Evolutionary conservation across 495 filamentous ascomycete genomes (phyloP).

Genomic region (Delitschia confertaspora): DNA sequence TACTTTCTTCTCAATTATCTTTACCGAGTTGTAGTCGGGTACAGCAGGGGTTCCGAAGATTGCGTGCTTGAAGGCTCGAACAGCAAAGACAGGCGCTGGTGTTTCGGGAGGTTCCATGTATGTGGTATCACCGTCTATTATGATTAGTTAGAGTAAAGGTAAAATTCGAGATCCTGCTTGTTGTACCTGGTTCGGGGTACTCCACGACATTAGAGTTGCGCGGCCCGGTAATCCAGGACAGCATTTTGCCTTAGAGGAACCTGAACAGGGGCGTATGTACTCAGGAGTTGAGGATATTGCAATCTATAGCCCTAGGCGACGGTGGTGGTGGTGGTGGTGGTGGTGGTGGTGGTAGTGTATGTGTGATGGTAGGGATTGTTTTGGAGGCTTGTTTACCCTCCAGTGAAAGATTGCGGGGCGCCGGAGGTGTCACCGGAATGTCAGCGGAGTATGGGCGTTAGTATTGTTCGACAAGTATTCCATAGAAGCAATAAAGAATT

Average conservation of each 20-base stretch:
- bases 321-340: no score
- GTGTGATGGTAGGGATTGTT: conserved; percentile 4
- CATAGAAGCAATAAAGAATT: no score
- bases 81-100: conserved; percentile 85
- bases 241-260: conserved; percentile 20
- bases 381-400: conserved; percentile 23
- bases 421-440: not conserved
- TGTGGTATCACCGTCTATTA: conserved; percentile 16
- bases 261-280: no score
- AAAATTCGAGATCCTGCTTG: not conserved
- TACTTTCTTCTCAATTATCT: conserved; percentile 16
- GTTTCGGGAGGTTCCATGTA: conserved; percentile 69
- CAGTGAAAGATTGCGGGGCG: conserved; percentile 6
- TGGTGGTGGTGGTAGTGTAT: conserved; percentile 4
- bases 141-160: conserved; percentile 1
- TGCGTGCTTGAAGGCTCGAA: conserved; percentile 84
- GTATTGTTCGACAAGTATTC: no score
- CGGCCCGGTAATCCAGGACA: conserved; percentile 35
- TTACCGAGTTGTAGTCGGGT: conserved; percentile 15
- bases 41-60: conserved; percentile 72
- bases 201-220: conserved; percentile 27
- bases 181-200: conserved; percentile 21
- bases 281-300: not conserved
- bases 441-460: no score
- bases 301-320: not conserved